Conservation (phyloP, 75 land plant species). For the Gnetum montanum region DNA sequence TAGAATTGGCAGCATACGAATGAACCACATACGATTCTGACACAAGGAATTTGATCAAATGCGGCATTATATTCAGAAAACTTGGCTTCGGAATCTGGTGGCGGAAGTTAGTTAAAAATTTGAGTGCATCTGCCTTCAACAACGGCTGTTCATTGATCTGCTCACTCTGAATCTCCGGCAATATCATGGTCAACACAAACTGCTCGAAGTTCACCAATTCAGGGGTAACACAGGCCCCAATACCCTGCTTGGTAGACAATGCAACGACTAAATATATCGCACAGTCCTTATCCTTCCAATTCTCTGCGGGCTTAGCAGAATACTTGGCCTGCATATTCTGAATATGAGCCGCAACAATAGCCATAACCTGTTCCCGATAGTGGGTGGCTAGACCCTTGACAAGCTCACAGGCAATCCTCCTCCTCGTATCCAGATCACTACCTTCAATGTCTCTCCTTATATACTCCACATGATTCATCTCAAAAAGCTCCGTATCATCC, state of each 20-base stretch:
- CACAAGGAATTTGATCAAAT: conserved; percentile 56
- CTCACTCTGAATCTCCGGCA: conserved; percentile 67
- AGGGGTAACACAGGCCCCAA: conserved; percentile 36
- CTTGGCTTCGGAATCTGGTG: conserved; percentile 54
- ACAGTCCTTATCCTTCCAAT: conserved; percentile 92
- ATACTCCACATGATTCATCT: conserved; percentile 90
- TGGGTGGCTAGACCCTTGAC: conserved; percentile 78
- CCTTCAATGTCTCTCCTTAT: conserved; percentile 95
- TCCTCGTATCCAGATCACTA: conserved; percentile 87
- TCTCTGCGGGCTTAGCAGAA: conserved; percentile 53
- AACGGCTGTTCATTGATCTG: conserved; percentile 66
- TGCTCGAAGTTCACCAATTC: conserved; percentile 71
- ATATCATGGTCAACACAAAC: conserved; percentile 62
- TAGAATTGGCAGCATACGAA: conserved; percentile 88
- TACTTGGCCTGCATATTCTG: conserved; percentile 45
- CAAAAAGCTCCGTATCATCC: conserved; percentile 93
- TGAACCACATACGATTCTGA: conserved; percentile 96
- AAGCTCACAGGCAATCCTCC: conserved; percentile 92
- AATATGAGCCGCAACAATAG: conserved; percentile 46
- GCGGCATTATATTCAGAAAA: conserved; percentile 53
- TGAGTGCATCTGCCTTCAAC: conserved; percentile 87
- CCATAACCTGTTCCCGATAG: conserved; percentile 62
- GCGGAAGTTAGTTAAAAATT: conserved; percentile 82
- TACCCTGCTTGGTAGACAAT: conserved; percentile 61
- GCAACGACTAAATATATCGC: conserved; percentile 89